phyloP scores from a whole-genome alignment of 129 eudicot genomes.

The Pulicaria dysenterica region DNA sequence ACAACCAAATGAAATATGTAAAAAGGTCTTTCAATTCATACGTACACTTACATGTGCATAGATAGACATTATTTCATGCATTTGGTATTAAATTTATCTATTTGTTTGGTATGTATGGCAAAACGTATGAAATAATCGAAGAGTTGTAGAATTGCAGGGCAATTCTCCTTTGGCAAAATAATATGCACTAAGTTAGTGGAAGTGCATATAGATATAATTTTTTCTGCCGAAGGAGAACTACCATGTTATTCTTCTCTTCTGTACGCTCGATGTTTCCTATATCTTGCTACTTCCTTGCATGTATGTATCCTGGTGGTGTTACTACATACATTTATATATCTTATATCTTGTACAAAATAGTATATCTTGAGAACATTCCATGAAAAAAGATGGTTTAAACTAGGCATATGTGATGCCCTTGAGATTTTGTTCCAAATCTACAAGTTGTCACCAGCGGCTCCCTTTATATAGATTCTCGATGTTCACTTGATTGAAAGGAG shows the following conservation, averaged over 20 bases:
- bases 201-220: background rate
- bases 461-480: slow-evolving; percentile 18
- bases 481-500: slow-evolving; percentile 17
- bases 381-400: slow-evolving; percentile 43
- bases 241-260: slow-evolving; percentile 54
- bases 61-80: background rate
- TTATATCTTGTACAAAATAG: slow-evolving; percentile 31
- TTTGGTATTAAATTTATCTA: background rate
- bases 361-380: slow-evolving; percentile 48
- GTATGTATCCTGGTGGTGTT: slow-evolving; percentile 17
- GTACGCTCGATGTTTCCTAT: background rate
- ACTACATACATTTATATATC: background rate
- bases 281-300: background rate
- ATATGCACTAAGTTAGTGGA: slow-evolving; percentile 8
- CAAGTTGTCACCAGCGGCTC: slow-evolving; percentile 27
- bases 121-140: background rate
- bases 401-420: slow-evolving; percentile 41
- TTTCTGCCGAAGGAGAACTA: slow-evolving; percentile 65
- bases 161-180: slow-evolving; percentile 75
- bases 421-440: slow-evolving; percentile 38
- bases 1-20: background rate
- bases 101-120: background rate
- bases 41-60: background rate
- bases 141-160: slow-evolving; percentile 59
- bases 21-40: background rate